Evolutionary conservation across 2,329 filamentous ascomycete genomes (phyloP).

Genomic region (Fusarium sp.): DNA sequence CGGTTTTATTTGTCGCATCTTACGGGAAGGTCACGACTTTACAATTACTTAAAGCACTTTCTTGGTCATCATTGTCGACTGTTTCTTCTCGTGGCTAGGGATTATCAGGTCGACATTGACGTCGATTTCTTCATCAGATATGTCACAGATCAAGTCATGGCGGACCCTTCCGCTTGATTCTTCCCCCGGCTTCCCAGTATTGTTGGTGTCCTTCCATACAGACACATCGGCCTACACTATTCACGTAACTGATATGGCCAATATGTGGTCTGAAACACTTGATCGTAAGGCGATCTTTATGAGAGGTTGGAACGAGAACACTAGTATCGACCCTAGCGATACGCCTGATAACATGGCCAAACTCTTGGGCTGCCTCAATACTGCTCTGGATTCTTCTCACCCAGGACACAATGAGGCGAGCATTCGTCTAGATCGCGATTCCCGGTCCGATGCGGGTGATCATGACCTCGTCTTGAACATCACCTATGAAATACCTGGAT

Average conservation of each 20-base stretch:
- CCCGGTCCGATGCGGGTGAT: slow-evolving; percentile 47
- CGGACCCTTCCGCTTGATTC: slow-evolving; percentile 56
- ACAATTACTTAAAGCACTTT: not conserved
- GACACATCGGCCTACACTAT: slow-evolving; percentile 68
- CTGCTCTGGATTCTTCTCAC: slow-evolving; percentile 59
- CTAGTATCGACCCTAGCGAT: slow-evolving; percentile 78
- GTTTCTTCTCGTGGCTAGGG: not conserved
- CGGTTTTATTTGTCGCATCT: not conserved
- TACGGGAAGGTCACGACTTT: not conserved
- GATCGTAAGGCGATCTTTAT: slow-evolving; percentile 69
- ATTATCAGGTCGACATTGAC: not conserved
- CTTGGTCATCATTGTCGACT: not conserved
- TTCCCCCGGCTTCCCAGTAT: slow-evolving; percentile 61
- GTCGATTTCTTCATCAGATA: slow-evolving; percentile 21
- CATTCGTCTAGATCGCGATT: slow-evolving; percentile 54
- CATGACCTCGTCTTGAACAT: slow-evolving; percentile 63
- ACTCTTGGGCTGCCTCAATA: slow-evolving; percentile 71
- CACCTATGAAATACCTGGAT: slow-evolving; percentile 70
- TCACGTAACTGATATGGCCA: slow-evolving; percentile 75
- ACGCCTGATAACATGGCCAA: slow-evolving; percentile 73
- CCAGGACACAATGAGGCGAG: slow-evolving; percentile 56
- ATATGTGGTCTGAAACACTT: slow-evolving; percentile 77
- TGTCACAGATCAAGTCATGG: slow-evolving; percentile 55
- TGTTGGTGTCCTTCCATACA: slow-evolving; percentile 71
- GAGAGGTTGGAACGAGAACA: slow-evolving; percentile 70